Evolutionary conservation across 1,139 yeast species (phyloP).

Genomic region (Trichomonascaceae sp.): DNA sequence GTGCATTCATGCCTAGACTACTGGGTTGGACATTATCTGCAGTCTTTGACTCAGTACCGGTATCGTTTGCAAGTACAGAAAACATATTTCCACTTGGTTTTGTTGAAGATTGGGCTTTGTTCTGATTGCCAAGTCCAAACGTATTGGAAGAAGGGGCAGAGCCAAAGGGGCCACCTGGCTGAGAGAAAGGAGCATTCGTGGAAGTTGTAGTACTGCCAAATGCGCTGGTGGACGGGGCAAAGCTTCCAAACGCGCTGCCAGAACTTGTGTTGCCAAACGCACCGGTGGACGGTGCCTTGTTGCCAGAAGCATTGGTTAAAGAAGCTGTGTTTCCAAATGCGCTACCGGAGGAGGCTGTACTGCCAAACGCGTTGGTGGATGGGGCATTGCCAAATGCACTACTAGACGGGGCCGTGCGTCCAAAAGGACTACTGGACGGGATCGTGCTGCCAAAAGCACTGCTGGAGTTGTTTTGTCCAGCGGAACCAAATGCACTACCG

Average conservation of each 20-base stretch:
- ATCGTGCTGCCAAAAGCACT: slow-evolving; percentile 7
- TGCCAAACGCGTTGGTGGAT: slow-evolving; percentile 11
- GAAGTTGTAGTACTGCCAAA: neutral
- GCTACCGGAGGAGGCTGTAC: slow-evolving; percentile 1
- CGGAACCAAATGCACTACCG: slow-evolving; percentile 4
- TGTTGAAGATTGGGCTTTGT: no score
- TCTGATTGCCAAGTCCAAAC: neutral
- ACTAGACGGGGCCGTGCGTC: slow-evolving; percentile 2
- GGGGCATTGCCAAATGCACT: slow-evolving; percentile 13
- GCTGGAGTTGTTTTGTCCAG: slow-evolving; percentile 3
- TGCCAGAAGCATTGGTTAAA: neutral
- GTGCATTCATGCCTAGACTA: neutral
- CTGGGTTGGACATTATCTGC: neutral
- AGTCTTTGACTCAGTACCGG: neutral
- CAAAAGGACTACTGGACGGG: slow-evolving; percentile 7
- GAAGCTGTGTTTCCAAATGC: slow-evolving; percentile 1
- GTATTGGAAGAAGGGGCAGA: slow-evolving; percentile 1
- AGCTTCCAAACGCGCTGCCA: slow-evolving; percentile 1
- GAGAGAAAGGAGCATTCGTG: slow-evolving; percentile 1
- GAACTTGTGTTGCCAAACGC: slow-evolving; percentile 1
- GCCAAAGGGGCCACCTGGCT: no score
- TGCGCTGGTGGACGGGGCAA: neutral
- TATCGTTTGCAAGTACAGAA: neutral
- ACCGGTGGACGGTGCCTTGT: slow-evolving; percentile 3
- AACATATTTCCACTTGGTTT: neutral